These are phyloP conservation scores for Sporothrix pallida DNA, from an alignment of 2,329 filamentous ascomycete genomes.

Conservation along the genomic window DNA sequence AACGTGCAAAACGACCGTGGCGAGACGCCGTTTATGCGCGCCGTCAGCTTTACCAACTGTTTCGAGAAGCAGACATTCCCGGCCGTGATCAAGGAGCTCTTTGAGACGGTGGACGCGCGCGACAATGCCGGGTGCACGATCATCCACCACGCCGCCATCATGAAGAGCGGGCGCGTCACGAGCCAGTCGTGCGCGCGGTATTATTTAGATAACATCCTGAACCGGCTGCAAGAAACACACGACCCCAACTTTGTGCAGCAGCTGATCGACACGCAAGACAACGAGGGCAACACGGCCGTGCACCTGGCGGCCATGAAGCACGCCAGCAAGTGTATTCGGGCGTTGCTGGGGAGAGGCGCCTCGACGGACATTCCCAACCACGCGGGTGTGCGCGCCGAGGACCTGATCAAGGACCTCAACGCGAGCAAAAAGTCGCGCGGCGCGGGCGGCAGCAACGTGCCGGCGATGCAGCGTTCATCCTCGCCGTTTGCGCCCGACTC, in stretches of 20 bases:
- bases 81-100: slow-evolving; percentile 79
- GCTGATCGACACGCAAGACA: slow-evolving; percentile 81
- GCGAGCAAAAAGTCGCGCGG: slow-evolving; percentile 69
- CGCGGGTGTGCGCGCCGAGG: slow-evolving; percentile 81
- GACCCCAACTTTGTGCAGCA: slow-evolving; percentile 77
- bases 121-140: slow-evolving; percentile 86
- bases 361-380: slow-evolving; percentile 82
- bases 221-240: slow-evolving; percentile 80
- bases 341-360: slow-evolving; percentile 78
- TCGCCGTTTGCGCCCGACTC: slow-evolving; percentile 70
- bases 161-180: slow-evolving; percentile 78
- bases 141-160: slow-evolving; percentile 91
- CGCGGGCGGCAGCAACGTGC: slow-evolving; percentile 37
- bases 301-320: slow-evolving; percentile 78
- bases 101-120: slow-evolving; percentile 77
- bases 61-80: slow-evolving; percentile 93
- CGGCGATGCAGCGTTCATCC: slow-evolving; percentile 71
- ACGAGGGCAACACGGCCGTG: slow-evolving; percentile 85
- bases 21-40: slow-evolving; percentile 93
- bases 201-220: slow-evolving; percentile 89
- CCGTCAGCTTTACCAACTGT: slow-evolving; percentile 95
- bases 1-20: slow-evolving; percentile 72
- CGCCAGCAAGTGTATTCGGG: slow-evolving; percentile 86
- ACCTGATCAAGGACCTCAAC: slow-evolving; percentile 79
- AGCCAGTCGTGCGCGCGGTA: slow-evolving; percentile 91